phyloP scores from a whole-genome alignment of 1,139 yeast genomes.

The Meyerozyma carpophila region DNA sequence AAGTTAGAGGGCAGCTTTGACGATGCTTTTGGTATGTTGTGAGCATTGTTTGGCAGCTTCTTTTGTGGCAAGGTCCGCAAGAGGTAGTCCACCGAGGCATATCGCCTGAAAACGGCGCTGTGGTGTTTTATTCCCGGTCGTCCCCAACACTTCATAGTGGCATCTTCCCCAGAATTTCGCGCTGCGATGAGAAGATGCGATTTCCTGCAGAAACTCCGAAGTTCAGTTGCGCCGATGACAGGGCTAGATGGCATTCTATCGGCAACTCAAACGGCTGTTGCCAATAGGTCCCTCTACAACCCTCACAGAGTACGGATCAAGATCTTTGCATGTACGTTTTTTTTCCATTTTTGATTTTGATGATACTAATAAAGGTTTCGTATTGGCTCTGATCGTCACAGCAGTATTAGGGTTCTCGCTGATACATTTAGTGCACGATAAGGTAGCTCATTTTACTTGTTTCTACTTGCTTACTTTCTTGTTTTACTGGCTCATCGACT shows the following conservation, averaged over 20 bases:
- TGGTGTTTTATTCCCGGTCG: not conserved
- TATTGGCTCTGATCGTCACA: not conserved
- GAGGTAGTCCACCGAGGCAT: not conserved
- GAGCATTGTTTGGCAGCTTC: not conserved
- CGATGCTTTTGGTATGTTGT: not conserved
- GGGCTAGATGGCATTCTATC: not conserved
- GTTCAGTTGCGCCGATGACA: too few species aligned
- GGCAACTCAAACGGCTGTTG: not conserved
- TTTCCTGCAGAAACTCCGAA: not conserved
- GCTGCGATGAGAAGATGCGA: not conserved
- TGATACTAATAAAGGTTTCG: not conserved
- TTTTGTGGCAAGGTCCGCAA: not conserved
- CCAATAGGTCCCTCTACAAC: not conserved
- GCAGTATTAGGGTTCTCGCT: not conserved
- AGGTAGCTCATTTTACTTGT: not conserved
- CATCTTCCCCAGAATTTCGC: not conserved
- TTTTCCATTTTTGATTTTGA: not conserved
- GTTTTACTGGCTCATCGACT: conserved; percentile 1
- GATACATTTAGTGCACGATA: not conserved
- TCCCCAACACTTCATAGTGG: not conserved
- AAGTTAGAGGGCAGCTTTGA: not conserved
- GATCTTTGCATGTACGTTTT: not conserved
- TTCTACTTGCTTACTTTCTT: not conserved
- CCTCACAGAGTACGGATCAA: not conserved
- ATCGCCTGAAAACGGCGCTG: not conserved